Evolutionary conservation across 2,329 filamentous ascomycete species (phyloP), one percentile per base, ranked within the genome.

Genomic region (Pseudocercospora crystallina): DNA sequence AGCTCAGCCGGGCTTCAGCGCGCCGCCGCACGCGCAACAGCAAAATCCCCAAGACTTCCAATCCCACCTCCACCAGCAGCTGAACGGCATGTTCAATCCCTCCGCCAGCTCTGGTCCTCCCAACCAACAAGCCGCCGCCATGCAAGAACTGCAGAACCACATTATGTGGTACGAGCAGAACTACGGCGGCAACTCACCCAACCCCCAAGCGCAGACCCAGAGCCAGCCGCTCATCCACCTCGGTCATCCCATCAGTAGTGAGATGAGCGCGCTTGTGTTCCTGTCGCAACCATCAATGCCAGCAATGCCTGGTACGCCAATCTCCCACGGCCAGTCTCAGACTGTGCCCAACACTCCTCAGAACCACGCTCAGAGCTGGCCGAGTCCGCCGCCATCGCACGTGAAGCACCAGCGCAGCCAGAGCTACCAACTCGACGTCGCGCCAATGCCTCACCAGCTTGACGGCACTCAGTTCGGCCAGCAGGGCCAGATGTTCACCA

Each of bases 1-100:
- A 26, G 20, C 20, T 82, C 82, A 82, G 83, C 86, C 86, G 83
- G 85, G 86, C 81, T 41, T 46, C 47, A 59, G 49, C 51, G 46
- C 54, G 45, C 54, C 51, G 47, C 39, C 51, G 37, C 55, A 54
- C 43, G 51, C 58, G 46, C 59, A 71, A 41, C 40, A 43, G 32
- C 45, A 40, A 48, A 67, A 43, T 47, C 53, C 62, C 51, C 60
- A 71, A 56, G 65, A 70, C 59, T 71, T 70, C 61, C 71, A 71
- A 58, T 68, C 69, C 57, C 71, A 69, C 63, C 70, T 74, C 73
- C 72, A 81, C 81, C 67, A 77, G 73, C 71, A 84, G 81, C 63
- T 70, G 39, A 61, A 67, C 52, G 67, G 65, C 60, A 42, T 68
- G 67, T 56, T 65, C 48, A 54, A 57, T 47, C 58, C 60, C 51